phyloP scores from a whole-genome alignment of 2,329 filamentous ascomycete species.

The Chalaropsis thielavioides region DNA sequence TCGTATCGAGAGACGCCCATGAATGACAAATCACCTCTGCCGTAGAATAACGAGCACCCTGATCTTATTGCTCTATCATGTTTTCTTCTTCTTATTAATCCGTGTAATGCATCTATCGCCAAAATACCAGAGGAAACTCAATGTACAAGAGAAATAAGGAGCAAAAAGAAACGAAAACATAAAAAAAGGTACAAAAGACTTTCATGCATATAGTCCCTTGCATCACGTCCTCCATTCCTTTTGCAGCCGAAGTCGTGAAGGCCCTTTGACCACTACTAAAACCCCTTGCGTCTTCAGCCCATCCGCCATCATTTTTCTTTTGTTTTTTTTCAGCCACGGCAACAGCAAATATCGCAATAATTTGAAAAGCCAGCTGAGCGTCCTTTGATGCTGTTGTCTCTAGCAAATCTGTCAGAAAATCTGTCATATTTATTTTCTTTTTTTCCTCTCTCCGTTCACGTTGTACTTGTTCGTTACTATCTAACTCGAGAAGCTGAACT shows the following conservation, averaged over 20 bases:
- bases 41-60: no score
- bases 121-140: no score
- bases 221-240: not conserved
- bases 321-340: not conserved
- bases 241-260: not conserved
- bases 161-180: no score
- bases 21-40: not conserved
- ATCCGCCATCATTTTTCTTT: not conserved
- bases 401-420: no score
- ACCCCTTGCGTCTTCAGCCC: conserved; percentile 1
- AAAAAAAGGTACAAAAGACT: conserved; percentile 1
- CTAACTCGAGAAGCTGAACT: not conserved
- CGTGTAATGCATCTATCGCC: no score
- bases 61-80: no score
- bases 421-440: no score
- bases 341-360: not conserved
- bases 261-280: not conserved
- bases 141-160: no score
- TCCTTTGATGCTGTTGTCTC: not conserved
- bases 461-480: no score
- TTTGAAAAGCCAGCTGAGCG: not conserved
- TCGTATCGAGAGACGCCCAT: not conserved
- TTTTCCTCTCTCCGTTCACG: no score
- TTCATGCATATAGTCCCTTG: not conserved
- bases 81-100: no score